Conservation (phyloP, 192 early-diverging fungal genomes). For the Anaeromyces robustus region DNA sequence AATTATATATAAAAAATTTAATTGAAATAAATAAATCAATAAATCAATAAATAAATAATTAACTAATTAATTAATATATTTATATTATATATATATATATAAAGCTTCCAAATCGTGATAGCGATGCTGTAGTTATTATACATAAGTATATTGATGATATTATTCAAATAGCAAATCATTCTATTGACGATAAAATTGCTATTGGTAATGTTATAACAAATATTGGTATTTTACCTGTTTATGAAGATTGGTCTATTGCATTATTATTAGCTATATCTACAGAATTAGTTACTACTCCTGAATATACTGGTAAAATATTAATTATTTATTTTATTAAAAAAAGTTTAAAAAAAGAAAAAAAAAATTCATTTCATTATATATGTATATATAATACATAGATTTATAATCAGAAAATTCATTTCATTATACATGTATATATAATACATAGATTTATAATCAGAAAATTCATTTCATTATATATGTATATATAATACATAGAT, state of each 20-base stretch:
- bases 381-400: conserved; percentile 38
- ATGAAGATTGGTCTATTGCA: background rate
- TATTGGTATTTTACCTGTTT: background rate
- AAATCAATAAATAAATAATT: too few species aligned
- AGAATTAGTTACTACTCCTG: background rate
- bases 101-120: background rate
- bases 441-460: too few species aligned
- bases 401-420: too few species aligned
- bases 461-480: conserved; percentile 41
- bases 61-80: too few species aligned
- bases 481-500: conserved; percentile 38
- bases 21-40: too few species aligned
- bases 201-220: background rate
- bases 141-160: background rate
- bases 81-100: too few species aligned
- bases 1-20: too few species aligned
- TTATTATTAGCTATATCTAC: background rate
- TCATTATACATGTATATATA: too few species aligned
- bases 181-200: background rate
- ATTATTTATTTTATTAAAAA: background rate
- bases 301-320: background rate
- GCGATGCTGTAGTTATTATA: background rate
- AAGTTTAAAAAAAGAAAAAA: conserved; percentile 48
- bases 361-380: conserved; percentile 41
- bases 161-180: background rate